phyloP scores from a whole-genome alignment of 2,329 filamentous ascomycete genomes.

The Cordyceps militaris region DNA sequence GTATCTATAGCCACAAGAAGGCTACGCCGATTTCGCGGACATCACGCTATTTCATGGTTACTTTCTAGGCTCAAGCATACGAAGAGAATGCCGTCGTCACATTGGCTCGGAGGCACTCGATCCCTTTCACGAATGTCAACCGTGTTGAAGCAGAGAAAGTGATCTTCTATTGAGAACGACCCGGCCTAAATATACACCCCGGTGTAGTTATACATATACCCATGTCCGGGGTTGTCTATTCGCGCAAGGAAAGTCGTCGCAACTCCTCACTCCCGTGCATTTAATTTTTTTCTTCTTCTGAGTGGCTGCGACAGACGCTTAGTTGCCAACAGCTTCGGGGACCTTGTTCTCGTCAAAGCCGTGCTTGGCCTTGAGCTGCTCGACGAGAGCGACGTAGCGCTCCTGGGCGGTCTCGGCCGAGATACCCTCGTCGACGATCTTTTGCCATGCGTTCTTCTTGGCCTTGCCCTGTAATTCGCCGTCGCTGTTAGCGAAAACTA shows the following conservation, averaged over 20 bases:
- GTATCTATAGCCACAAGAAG: too few species aligned
- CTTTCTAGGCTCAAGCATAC: too few species aligned
- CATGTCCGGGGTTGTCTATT: not conserved
- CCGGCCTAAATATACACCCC: not conserved
- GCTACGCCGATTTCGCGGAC: too few species aligned
- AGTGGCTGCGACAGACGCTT: slow-evolving; percentile 3
- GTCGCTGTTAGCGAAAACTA: not conserved
- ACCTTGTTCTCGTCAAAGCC: slow-evolving; percentile 59
- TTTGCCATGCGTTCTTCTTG: slow-evolving; percentile 74
- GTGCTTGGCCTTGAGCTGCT: slow-evolving; percentile 62
- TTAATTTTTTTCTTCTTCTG: not conserved
- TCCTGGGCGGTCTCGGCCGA: slow-evolving; percentile 63
- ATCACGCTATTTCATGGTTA: too few species aligned
- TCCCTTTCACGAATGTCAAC: not conserved
- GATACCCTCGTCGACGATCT: slow-evolving; percentile 56
- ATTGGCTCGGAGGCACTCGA: not conserved
- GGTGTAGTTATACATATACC: not conserved
- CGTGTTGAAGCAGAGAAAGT: not conserved
- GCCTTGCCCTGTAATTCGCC: slow-evolving; percentile 56
- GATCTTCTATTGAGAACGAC: not conserved
- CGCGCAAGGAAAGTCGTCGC: not conserved
- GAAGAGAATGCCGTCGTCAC: not conserved
- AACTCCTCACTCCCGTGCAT: not conserved
- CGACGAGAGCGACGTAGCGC: slow-evolving; percentile 66
- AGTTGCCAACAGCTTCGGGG: slow-evolving; percentile 47